Evolutionary conservation across 1,139 yeast genomes (phyloP).

Genomic region (Blastobotrys proliferans): DNA sequence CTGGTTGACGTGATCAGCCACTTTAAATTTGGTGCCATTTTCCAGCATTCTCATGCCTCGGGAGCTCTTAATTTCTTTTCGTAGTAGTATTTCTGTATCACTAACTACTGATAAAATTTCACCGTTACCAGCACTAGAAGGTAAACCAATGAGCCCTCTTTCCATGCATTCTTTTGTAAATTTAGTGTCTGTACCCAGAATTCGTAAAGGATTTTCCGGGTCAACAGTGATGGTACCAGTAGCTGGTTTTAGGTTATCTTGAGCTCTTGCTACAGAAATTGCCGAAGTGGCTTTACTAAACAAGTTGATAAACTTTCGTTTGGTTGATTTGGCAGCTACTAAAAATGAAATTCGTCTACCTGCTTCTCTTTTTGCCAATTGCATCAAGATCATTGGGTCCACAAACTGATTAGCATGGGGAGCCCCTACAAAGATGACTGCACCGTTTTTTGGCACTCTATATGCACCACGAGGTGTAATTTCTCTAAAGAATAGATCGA

Average conservation of each 20-base stretch:
- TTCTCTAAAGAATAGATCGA: constrained; percentile 75
- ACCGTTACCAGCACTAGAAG: constrained; percentile 72
- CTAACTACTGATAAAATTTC: constrained; percentile 66
- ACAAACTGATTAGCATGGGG: constrained; percentile 98
- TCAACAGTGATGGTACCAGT: constrained; percentile 58
- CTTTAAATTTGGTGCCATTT: constrained; percentile 60
- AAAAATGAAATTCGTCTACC: constrained; percentile 76
- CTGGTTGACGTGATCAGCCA: constrained; percentile 83
- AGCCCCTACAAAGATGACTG: constrained; percentile 92
- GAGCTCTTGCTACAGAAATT: constrained; percentile 89
- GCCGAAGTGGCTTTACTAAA: constrained; percentile 72
- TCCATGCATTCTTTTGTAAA: constrained; percentile 63
- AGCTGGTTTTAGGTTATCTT: constrained; percentile 67
- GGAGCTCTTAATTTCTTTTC: constrained; percentile 67
- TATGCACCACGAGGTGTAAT: constrained; percentile 89
- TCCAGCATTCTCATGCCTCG: constrained; percentile 37
- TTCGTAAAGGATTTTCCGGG: constrained; percentile 42
- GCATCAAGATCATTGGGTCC: constrained; percentile 82
- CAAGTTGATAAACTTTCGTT: constrained; percentile 63
- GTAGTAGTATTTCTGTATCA: constrained; percentile 67
- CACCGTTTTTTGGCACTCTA: constrained; percentile 76
- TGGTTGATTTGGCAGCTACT: constrained; percentile 79
- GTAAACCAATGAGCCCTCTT: constrained; percentile 72
- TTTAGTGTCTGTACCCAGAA: constrained; percentile 63
- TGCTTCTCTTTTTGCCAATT: constrained; percentile 69